phyloP scores from a whole-genome alignment of 805 yeast species.

The Starmerella cellae region DNA sequence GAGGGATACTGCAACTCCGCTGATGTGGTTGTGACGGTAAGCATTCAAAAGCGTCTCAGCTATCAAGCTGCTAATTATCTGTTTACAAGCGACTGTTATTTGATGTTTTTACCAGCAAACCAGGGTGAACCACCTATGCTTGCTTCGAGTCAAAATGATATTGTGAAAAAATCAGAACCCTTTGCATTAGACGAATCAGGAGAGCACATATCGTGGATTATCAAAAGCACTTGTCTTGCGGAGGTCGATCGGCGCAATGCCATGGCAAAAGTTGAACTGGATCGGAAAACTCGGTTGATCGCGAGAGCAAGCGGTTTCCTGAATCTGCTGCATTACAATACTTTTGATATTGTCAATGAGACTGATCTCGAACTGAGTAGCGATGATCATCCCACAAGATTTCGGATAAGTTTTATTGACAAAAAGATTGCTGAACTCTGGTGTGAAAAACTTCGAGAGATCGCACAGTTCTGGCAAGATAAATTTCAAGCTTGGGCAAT shows the following conservation, averaged over 20 bases:
- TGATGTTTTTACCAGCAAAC: conserved; percentile 44
- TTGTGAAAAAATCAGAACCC: conserved; percentile 36
- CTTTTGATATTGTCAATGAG: conserved; percentile 22
- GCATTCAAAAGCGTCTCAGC: not conserved
- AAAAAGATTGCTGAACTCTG: conserved; percentile 51
- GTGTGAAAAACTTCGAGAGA: not conserved
- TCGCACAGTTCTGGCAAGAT: conserved; percentile 44
- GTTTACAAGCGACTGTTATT: conserved; percentile 45
- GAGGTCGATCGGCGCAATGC: conserved; percentile 41
- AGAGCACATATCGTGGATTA: conserved; percentile 44
- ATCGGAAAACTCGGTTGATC: conserved; percentile 45
- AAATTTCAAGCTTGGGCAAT: conserved; percentile 32
- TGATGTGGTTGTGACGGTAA: conserved; percentile 10
- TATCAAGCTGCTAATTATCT: conserved; percentile 38
- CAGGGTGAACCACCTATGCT: conserved; percentile 44
- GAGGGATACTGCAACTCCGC: conserved; percentile 68
- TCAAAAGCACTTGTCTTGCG: conserved; percentile 25
- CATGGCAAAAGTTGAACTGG: conserved; percentile 50
- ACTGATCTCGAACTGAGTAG: conserved; percentile 5
- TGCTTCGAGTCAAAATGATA: conserved; percentile 20
- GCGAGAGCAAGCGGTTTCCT: conserved; percentile 47
- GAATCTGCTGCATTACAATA: conserved; percentile 40
- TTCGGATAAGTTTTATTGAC: conserved; percentile 24
- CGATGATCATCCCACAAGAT: conserved; percentile 6
- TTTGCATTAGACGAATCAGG: conserved; percentile 34